Evolutionary conservation across 129 eudicot species (phyloP), one percentile per base, ranked within the genome.

Genomic region (Pulicaria dysenterica): DNA sequence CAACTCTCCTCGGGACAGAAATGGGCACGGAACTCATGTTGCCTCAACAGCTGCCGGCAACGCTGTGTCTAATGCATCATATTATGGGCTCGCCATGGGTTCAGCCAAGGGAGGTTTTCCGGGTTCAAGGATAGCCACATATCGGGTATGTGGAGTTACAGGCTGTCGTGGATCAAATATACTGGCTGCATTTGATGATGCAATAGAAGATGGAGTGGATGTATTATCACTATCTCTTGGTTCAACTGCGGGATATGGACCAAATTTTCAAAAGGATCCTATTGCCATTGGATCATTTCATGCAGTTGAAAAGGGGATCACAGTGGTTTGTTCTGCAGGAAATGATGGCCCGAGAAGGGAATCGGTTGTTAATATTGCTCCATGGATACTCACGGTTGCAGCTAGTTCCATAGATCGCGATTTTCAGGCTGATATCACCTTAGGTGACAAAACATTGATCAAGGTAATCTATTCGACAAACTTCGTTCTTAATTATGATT

Each of bases 61-160:
- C n/a, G 37, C 84, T 0, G 90, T 93, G 45, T 38, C 67, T 0
- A 89, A 86, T 4, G 92, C 96, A 40, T 93, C 98, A 6, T 90
- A 85, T 63, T 87, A 85, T 9, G 95, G 95, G 54, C 79, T 90
- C 2, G 98, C 96, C 6, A 38, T 13, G 1, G 98, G 98, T 19
- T 83, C 90, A 5, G 98, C 98, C n/a, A 75, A 67, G 60, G 96
- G 98, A 0, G 98, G 98, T 24, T 89, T 92, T 14, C 85, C 92
- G 0, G 70, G 81, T 19, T 80, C 96, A 16, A 81, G 96, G 69
- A 84, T 93, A 3, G 98, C 96, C 6, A 12, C 81, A 67, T 93
- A 93, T 39, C 76, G 87, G 15, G 96, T 86, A 14, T 91, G 97
- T 69, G 65, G 68, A 6, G 4, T 63, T 19, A 58, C 64, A 13